Percentiles rank a stretch among this genome's conserved stretches.
These are phyloP conservation scores for Neurospora tetraspora DNA, from an alignment of 495 filamentous ascomycete genomes.

Conservation along the genomic window DNA sequence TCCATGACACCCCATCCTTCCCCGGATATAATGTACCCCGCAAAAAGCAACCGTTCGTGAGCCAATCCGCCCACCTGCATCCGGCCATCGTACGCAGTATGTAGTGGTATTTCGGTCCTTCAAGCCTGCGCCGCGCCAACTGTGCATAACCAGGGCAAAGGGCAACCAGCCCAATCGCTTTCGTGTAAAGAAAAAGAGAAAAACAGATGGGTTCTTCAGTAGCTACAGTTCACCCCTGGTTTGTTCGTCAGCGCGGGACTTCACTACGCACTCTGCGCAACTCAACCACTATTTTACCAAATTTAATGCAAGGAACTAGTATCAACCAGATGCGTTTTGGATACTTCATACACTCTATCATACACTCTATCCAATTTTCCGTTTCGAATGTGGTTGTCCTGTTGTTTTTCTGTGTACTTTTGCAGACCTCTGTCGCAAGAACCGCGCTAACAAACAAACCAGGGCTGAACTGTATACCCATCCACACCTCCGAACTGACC, in stretches of 20 bases:
- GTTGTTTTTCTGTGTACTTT: neutral
- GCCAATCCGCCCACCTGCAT: neutral
- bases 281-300: neutral
- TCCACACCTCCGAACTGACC: constrained; percentile 1
- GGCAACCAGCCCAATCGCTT: neutral
- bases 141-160: neutral
- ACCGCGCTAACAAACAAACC: neutral
- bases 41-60: neutral
- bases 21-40: neutral
- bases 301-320: neutral
- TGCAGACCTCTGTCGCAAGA: neutral
- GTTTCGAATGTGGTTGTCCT: neutral
- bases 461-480: constrained; percentile 1
- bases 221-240: neutral
- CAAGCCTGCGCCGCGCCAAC: neutral
- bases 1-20: neutral
- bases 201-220: neutral
- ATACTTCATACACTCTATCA: neutral
- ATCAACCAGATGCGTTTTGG: neutral
- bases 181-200: neutral
- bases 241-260: neutral
- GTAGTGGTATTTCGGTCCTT: neutral
- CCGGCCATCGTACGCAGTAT: neutral
- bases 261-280: neutral
- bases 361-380: neutral